These are phyloP conservation scores for Aspergillus candidus DNA, from an alignment of 2,329 filamentous ascomycete genomes.

Conservation along the genomic window DNA sequence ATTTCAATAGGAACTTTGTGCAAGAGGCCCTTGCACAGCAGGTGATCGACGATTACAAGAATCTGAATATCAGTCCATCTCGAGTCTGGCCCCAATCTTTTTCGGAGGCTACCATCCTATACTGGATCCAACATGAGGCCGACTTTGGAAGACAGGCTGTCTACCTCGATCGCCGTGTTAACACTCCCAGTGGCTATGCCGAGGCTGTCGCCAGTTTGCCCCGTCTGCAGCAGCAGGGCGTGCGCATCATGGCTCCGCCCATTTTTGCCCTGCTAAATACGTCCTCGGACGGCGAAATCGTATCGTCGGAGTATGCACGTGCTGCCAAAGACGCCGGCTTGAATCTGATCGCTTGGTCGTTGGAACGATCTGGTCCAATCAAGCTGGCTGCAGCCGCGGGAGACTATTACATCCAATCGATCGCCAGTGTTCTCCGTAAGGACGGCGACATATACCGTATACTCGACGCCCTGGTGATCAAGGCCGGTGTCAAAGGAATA, in stretches of 20 bases:
- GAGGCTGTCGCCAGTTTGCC: constrained; percentile 9
- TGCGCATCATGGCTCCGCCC: constrained; percentile 14
- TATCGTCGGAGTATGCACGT: constrained; percentile 13
- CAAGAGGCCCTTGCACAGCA: constrained; percentile 16
- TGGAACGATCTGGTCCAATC: constrained; percentile 14
- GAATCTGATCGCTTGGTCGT: constrained; percentile 15
- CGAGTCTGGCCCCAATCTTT: constrained; percentile 18
- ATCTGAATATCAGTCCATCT: constrained; percentile 9
- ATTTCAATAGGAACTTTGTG: constrained; percentile 15
- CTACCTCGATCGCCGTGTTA: constrained; percentile 15
- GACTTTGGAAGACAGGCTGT: constrained; percentile 15
- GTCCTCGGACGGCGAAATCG: constrained; percentile 11
- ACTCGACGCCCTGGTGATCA: constrained; percentile 14
- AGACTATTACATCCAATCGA: constrained; percentile 13
- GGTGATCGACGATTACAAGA: constrained; percentile 17
- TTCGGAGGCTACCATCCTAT: constrained; percentile 14
- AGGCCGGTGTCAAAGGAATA: constrained; percentile 14
- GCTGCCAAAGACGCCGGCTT: constrained; percentile 13
- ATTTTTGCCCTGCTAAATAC: constrained; percentile 15
- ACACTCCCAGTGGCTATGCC: constrained; percentile 10
- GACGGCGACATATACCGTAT: constrained; percentile 19
- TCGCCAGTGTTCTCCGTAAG: constrained; percentile 7
- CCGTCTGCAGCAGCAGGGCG: constrained; percentile 9
- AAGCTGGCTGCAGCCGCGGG: constrained; percentile 10
- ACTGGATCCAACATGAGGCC: constrained; percentile 15